Evolutionary conservation across 1,139 yeast genomes (phyloP), one percentile per base, ranked within the genome.

Genomic region (Hemisphaericaspora lyxosophila): DNA sequence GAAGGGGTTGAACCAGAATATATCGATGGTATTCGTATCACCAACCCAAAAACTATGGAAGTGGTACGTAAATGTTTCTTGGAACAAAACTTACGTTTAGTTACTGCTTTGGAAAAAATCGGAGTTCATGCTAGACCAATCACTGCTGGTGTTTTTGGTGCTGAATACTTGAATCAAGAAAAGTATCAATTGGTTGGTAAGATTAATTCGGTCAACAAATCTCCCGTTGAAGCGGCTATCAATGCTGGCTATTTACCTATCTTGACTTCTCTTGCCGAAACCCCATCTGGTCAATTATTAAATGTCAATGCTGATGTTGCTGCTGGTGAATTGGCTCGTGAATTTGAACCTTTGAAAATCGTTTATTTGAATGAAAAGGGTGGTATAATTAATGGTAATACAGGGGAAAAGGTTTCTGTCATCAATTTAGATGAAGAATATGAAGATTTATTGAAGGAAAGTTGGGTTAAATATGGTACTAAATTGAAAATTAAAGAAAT

Each of bases 381-480:
- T 50, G 99, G 98, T 45, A 85, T 92, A 47, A 81, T 88, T 57
- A 89, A 92, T 58, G 97, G 98, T 40, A 80, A 76, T 51, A 85
- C 96, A 19, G 92, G 94, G 35, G 96, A 90, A 60, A 89, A 86
- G 60, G 81, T 92, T 46, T 83, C 95, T 38, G 84, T 78, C 40
- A 94, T 92, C 62, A 92, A 92, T 61, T 75, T 92, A 55, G 98
- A 92, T 59, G 97, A 92, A 69, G 98, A 92, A 67, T 92, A 85
- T 58, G 97, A 90, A 30, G 86, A 78, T 41, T 72, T 92, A 54
- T 72, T 92, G 81, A 85, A 88, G 60, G 88, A 94, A 66, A 79
- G 95, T 31, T 92, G 99, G 99, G 98, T 92, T 51, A 92, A 92
- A 64, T 92, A 92, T 62, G 99, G 99, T 51, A 92, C 99, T 46